Evolutionary conservation across 768 basidiomycete species (phyloP).

Genomic region (Tricholoma bakamatsutake): DNA sequence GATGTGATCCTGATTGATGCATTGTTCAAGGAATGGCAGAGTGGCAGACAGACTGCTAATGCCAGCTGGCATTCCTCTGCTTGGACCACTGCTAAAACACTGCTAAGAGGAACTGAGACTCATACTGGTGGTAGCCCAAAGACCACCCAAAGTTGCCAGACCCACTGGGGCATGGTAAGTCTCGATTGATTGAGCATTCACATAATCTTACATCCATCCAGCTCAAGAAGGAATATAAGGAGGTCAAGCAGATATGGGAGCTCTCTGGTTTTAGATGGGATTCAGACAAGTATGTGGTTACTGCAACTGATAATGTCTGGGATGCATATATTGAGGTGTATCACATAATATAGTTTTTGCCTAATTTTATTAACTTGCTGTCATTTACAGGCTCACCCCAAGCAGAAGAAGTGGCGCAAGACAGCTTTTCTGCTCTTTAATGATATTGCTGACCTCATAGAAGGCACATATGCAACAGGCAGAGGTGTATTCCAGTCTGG

Average conservation of each 20-base stretch:
- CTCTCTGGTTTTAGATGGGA: constrained; percentile 26
- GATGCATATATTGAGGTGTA: constrained; percentile 12
- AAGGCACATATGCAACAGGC: constrained; percentile 5
- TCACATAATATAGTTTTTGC: constrained; percentile 1
- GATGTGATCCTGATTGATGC: constrained; percentile 14
- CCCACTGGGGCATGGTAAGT: neutral
- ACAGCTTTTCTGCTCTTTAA: constrained; percentile 15
- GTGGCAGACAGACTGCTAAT: constrained; percentile 8
- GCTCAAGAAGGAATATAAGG: constrained; percentile 18
- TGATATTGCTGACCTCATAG: constrained; percentile 5
- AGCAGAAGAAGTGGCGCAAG: constrained; percentile 15
- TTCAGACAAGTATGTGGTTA: constrained; percentile 16
- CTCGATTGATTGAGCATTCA: neutral
- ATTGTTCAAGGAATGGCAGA: constrained; percentile 9
- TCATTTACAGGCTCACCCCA: constrained; percentile 7
- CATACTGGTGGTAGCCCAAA: constrained; percentile 1
- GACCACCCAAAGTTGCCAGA: constrained; percentile 2
- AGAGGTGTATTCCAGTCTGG: constrained; percentile 1
- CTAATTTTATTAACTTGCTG: neutral
- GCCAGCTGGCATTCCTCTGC: constrained; percentile 3
- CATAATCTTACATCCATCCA: constrained; percentile 8
- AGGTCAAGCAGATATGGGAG: constrained; percentile 17
- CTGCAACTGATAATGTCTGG: constrained; percentile 24
- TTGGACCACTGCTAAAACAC: constrained; percentile 2
- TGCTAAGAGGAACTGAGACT: neutral